Conservation (phyloP, 1,139 yeast species). For the Kurtzmaniella quercitrusa region DNA sequence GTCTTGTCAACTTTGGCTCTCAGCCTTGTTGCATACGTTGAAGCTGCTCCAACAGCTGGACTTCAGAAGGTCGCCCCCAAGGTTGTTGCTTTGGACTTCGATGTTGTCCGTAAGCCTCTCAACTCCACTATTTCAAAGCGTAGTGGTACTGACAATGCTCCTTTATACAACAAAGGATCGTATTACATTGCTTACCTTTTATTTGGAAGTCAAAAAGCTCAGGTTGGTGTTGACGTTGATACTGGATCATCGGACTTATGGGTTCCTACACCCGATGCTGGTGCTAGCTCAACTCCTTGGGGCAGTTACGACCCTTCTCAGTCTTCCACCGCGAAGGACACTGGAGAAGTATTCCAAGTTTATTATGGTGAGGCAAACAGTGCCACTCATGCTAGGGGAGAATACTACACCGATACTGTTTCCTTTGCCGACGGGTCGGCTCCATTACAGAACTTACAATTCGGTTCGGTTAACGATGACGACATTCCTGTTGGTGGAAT, state of each 20-base stretch:
- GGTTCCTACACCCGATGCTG: constrained; percentile 11
- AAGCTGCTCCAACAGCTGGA: constrained; percentile 4
- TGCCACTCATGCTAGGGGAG: constrained; percentile 35
- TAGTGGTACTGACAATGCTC: not conserved
- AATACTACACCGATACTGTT: constrained; percentile 38
- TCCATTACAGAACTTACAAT: constrained; percentile 30
- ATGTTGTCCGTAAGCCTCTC: not conserved
- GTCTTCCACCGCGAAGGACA: constrained; percentile 8
- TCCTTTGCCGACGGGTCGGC: constrained; percentile 25
- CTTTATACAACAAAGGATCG: not conserved
- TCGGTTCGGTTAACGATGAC: constrained; percentile 37
- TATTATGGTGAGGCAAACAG: constrained; percentile 8
- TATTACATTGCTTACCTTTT: constrained; percentile 3
- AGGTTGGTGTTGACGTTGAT: constrained; percentile 18
- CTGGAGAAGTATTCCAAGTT: constrained; percentile 6
- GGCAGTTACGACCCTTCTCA: constrained; percentile 7
- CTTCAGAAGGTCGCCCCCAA: constrained; percentile 6
- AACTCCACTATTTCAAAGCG: not conserved
- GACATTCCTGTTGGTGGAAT: constrained; percentile 28
- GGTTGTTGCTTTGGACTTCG: constrained; percentile 6
- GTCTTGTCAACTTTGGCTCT: constrained; percentile 1
- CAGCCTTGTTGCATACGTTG: not conserved
- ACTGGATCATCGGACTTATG: constrained; percentile 32
- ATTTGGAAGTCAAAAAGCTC: constrained; percentile 18
- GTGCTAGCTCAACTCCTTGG: not conserved